Percentiles rank a stretch among this genome's conserved stretches.
Conservation (phyloP, 768 basidiomycete genomes). For the Antrodiella citrinella region DNA sequence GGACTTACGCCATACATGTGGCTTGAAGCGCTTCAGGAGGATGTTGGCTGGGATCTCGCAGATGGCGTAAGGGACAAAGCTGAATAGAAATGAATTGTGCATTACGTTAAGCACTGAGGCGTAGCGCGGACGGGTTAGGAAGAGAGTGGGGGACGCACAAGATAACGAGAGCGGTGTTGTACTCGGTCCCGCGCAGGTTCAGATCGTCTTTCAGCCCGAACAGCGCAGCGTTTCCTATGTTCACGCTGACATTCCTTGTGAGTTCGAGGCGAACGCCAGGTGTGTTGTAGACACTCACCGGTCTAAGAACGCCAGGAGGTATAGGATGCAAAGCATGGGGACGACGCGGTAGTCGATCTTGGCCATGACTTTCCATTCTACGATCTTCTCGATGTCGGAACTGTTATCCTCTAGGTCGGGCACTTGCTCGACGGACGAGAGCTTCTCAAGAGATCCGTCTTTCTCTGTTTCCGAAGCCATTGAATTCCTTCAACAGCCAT, state of each 20-base stretch:
- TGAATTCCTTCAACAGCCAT: too few relatives aligned
- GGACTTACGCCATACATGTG: conserved; percentile 17
- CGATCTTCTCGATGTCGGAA: too few relatives aligned
- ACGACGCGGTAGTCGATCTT: conserved; percentile 22
- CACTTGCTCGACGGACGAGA: too few relatives aligned
- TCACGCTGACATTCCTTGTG: conserved; percentile 1
- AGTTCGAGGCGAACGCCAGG: neutral
- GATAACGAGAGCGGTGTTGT: conserved; percentile 10
- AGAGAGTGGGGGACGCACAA: conserved; percentile 4
- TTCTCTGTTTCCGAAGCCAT: too few relatives aligned
- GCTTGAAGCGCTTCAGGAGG: conserved; percentile 19
- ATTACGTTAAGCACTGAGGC: neutral
- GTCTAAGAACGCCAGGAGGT: conserved; percentile 27
- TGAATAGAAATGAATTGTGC: conserved; percentile 2
- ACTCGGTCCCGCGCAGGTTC: conserved; percentile 3
- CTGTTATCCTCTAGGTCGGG: too few relatives aligned
- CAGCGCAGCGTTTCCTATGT: conserved; percentile 8
- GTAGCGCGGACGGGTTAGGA: too few relatives aligned
- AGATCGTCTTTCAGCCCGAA: conserved; percentile 12
- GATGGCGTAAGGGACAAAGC: conserved; percentile 18
- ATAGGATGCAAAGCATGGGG: conserved; percentile 28
- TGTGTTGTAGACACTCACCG: conserved; percentile 4
- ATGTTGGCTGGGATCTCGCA: conserved; percentile 24
- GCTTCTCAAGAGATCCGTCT: too few relatives aligned
- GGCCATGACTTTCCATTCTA: conserved; percentile 8